These are phyloP conservation scores for Mortierella sp. DNA, from an alignment of 371 early-diverging fungal genomes.

Conservation along the genomic window DNA sequence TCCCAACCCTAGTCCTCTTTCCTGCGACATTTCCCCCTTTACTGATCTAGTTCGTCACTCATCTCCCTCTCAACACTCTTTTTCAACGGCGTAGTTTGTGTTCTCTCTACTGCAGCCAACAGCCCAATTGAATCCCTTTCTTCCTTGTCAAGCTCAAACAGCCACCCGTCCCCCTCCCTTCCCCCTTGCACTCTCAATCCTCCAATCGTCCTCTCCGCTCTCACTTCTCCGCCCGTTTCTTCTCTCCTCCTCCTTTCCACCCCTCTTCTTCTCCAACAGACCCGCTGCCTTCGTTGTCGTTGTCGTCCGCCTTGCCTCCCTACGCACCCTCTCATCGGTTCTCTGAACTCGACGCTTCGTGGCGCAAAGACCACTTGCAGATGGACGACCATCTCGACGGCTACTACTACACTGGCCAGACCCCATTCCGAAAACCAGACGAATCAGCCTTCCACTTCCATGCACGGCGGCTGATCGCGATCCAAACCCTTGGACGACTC, in stretches of 20 bases:
- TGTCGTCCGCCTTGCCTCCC: conserved; percentile 12
- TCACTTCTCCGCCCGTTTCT: background rate
- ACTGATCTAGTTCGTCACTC: conserved; percentile 8
- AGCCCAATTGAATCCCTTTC: background rate
- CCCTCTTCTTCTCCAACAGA: too few species aligned
- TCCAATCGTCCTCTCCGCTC: background rate
- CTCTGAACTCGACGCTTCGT: conserved; percentile 29
- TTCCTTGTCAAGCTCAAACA: background rate
- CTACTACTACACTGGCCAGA: conserved; percentile 56
- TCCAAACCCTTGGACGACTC: conserved; percentile 63
- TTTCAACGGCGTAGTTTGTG: too few species aligned
- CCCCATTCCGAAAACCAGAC: conserved; percentile 59
- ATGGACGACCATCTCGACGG: conserved; percentile 54
- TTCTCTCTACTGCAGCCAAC: background rate
- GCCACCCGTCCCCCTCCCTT: background rate
- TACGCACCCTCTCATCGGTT: conserved; percentile 23
- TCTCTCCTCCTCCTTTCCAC: too few species aligned
- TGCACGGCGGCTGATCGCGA: conserved; percentile 63
- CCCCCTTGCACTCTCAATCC: background rate
- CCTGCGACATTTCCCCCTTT: background rate
- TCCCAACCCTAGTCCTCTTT: background rate
- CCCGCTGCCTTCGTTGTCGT: background rate
- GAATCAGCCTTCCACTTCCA: conserved; percentile 60
- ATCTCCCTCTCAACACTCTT: background rate
- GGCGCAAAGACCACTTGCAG: conserved; percentile 37